These are phyloP conservation scores for Mikania micrantha DNA, from an alignment of 129 eudicot genomes.

Conservation along the genomic window DNA sequence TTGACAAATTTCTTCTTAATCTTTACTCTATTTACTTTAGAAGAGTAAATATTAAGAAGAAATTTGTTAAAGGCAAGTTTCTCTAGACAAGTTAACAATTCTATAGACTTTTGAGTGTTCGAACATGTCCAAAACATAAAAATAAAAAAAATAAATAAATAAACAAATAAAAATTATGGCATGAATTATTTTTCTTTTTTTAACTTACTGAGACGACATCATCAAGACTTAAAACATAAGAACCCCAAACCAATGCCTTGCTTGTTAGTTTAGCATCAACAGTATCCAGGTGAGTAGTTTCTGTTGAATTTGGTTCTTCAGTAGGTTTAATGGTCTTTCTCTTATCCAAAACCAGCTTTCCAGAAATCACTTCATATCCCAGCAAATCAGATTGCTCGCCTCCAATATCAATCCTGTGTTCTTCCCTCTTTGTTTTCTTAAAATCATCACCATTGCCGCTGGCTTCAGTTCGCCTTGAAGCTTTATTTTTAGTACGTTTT, in stretches of 20 bases:
- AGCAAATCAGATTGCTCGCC: constrained; percentile 87
- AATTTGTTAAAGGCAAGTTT: not conserved
- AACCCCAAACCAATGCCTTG: constrained; percentile 93
- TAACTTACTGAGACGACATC: constrained; percentile 83
- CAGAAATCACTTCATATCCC: constrained; percentile 86
- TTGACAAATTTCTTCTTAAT: too few relatives aligned
- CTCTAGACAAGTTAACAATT: not conserved
- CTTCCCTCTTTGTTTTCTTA: constrained; percentile 60
- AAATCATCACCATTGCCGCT: constrained; percentile 46
- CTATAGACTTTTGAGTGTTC: not conserved
- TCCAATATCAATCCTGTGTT: constrained; percentile 83
- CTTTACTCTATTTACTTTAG: too few relatives aligned
- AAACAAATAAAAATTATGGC: not conserved
- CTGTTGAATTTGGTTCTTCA: constrained; percentile 48
- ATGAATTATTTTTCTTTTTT: not conserved
- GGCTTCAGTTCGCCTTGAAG: constrained; percentile 36
- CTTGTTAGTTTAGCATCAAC: constrained; percentile 96
- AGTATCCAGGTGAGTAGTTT: constrained; percentile 38
- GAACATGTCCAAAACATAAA: not conserved
- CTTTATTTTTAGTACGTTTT: constrained; percentile 70
- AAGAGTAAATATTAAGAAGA: not conserved
- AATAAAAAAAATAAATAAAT: too few relatives aligned
- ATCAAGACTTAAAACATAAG: constrained; percentile 54
- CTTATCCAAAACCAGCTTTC: constrained; percentile 78
- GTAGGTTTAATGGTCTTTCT: constrained; percentile 44